Evolutionary conservation across 2,329 filamentous ascomycete genomes (phyloP), one percentile per base, ranked within the genome.

Genomic region (Coniochaeta ligniaria): DNA sequence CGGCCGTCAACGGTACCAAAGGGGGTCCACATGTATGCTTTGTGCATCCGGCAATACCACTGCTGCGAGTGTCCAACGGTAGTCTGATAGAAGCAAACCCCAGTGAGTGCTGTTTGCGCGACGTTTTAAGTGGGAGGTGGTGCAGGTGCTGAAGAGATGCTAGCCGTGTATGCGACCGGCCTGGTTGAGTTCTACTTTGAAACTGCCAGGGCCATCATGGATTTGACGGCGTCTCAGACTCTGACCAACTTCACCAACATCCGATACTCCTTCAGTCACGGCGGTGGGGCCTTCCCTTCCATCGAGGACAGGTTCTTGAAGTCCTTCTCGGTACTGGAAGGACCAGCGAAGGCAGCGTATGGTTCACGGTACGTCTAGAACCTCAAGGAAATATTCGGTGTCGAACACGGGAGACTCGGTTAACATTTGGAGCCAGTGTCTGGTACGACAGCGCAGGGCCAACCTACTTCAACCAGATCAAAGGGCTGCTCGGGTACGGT

Each of bases 371-470:
- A 26, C 17, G 35, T 38, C 26, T 31, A 31, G 9, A 9, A n/a
- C n/a, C n/a, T n/a, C n/a, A n/a, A 31, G 9, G 28, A 9, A 5
- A 31, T 31, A 31, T 31, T 31, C 28, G 28, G 5, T 6, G 5
- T 31, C 28, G 28, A 31, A 9, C 28, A 31, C 28, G 9, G 5
- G 28, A 9, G 28, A 16, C 20, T 56, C n/a, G 4, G 33, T 22
- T 56, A 33, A 11, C 33, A 56, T 9, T 9, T 56, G 24, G 35
- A 26, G 36, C 36, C 33, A 60, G 59, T 24, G 41, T 60, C 14
- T 60, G 59, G 59, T 60, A 50, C 36, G 59, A 60, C 31, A 60
- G 59, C 31, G 59, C 59, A 16, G 59, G 59, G 14, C 59, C 59
- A 7, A 52, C 59, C 9, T 60, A 58, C 41, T 58, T 60, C 47